These are phyloP conservation scores for Phialophora verrucosa DNA, from an alignment of 2,329 filamentous ascomycete genomes.

Conservation along the genomic window DNA sequence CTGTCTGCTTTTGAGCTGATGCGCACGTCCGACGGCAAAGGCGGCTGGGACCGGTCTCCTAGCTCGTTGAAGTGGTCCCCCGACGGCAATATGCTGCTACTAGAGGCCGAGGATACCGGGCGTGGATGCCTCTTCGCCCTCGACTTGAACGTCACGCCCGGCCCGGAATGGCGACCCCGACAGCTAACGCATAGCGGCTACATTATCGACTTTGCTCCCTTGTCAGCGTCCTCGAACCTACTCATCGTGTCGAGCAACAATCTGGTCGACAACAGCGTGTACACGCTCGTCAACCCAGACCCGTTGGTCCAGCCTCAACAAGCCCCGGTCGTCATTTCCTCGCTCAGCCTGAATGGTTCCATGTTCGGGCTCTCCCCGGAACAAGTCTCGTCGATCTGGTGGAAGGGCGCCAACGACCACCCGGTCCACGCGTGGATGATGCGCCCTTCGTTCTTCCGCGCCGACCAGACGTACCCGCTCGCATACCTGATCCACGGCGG, in stretches of 20 bases:
- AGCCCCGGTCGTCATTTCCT: slow-evolving; percentile 47
- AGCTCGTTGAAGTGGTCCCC: slow-evolving; percentile 49
- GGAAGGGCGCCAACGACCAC: slow-evolving; percentile 51
- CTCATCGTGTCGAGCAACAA: slow-evolving; percentile 52
- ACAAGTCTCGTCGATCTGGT: slow-evolving; percentile 55
- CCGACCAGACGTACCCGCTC: slow-evolving; percentile 57
- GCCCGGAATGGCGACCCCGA: slow-evolving; percentile 31
- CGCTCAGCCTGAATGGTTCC: slow-evolving; percentile 45
- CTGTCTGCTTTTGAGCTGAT: slow-evolving; percentile 41
- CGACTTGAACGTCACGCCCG: slow-evolving; percentile 24
- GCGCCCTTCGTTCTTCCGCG: slow-evolving; percentile 54
- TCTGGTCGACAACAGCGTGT: slow-evolving; percentile 53
- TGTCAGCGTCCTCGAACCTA: slow-evolving; percentile 45
- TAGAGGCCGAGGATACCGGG: slow-evolving; percentile 51
- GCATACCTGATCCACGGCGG: slow-evolving; percentile 62
- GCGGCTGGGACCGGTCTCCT: slow-evolving; percentile 52
- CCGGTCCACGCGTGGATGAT: slow-evolving; percentile 55
- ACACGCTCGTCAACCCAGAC: slow-evolving; percentile 49
- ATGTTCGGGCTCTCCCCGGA: slow-evolving; percentile 50
- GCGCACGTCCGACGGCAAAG: slow-evolving; percentile 46
- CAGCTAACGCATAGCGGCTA: slow-evolving; percentile 51
- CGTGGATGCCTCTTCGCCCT: slow-evolving; percentile 51
- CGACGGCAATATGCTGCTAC: slow-evolving; percentile 50
- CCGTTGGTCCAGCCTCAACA: slow-evolving; percentile 36
- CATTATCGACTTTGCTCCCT: slow-evolving; percentile 48